These are phyloP conservation scores for Cladosporium sp. DNA, from an alignment of 2,329 filamentous ascomycete species.

Conservation along the genomic window DNA sequence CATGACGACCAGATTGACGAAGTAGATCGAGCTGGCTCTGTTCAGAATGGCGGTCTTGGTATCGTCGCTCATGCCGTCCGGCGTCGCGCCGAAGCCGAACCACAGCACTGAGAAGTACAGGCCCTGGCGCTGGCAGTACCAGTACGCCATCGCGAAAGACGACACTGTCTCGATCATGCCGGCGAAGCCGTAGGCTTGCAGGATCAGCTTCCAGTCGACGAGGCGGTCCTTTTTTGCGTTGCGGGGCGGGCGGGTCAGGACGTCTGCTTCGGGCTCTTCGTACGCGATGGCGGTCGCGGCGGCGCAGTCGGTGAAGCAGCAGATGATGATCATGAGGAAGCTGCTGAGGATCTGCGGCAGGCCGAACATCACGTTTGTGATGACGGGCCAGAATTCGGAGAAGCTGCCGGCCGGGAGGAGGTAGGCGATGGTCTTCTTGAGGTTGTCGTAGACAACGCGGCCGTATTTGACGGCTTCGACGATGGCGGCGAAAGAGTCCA, in stretches of 20 bases:
- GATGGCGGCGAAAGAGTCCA: constrained; percentile 65
- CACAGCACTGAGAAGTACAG: constrained; percentile 61
- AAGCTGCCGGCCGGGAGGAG: constrained; percentile 68
- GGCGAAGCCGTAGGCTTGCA: constrained; percentile 66
- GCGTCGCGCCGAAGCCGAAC: constrained; percentile 59
- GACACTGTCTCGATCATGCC: constrained; percentile 47
- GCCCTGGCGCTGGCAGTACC: constrained; percentile 44
- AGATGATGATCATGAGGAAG: constrained; percentile 59
- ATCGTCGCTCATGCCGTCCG: constrained; percentile 42
- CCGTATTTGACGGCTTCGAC: constrained; percentile 68
- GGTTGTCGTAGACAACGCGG: constrained; percentile 70
- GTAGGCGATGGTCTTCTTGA: constrained; percentile 72
- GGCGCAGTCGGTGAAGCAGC: constrained; percentile 69
- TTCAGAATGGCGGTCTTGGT: constrained; percentile 53
- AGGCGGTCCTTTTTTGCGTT: constrained; percentile 64
- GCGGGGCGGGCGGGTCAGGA: constrained; percentile 62
- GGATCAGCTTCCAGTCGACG: constrained; percentile 65
- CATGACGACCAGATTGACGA: constrained; percentile 75
- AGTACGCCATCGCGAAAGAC: constrained; percentile 42
- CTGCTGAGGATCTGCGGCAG: constrained; percentile 66
- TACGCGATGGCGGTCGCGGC: constrained; percentile 69
- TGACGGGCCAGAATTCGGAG: constrained; percentile 68
- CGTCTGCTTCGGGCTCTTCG: constrained; percentile 69
- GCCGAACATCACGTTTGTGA: constrained; percentile 66
- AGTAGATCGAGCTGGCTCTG: constrained; percentile 67